Base-by-base conservation (phyloP, 2,329 filamentous ascomycete genomes). In the Aschersonia sp. region DNA sequence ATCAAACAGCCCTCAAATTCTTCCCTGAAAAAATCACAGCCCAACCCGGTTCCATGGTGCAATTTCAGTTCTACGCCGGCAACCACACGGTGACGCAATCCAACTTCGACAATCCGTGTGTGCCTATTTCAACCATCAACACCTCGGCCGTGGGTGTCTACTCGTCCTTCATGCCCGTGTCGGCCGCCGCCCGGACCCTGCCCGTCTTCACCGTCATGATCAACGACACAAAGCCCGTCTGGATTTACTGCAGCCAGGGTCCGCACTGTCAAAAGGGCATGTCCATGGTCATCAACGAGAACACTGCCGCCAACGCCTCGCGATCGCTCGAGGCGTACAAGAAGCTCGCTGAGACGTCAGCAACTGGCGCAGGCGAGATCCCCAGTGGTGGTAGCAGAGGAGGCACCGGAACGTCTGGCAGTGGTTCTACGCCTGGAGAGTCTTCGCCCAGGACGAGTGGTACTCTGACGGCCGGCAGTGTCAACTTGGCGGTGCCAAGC, bases 1-100 rank as follows among this genome's bases (percentile, higher is more conserved):
- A 72, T 55, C 68, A 67, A 44, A 63, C 63, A 8, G 63, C 56
- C 40, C 66, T 84, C 49, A 72, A 67, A 51, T 89, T 79, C 70
- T 77, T 67, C 52, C 85, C 85, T 41, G 71, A 83, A 55, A 79
- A 73, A 57, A 62, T 90, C 60, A 70, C 68, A 52, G 84, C 80
- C 33, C 61, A 66, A n/a, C 65, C 70, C 2, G 85, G 85, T 53
- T 70, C 75, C 55, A 73, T 78, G 67, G 70, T 83, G 10, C 76
- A 81, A 65, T 83, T 83, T 70, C 77, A 82, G 63, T 83, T 83
- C 68, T 68, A 70, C 52, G 69, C 68, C 7, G 73, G 72, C 55
- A 89, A 89, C 70, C 85, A 90, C 73, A 88, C 84, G 46, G 78
- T 88, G 49, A 84, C 81, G 12, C 83, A 88, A 69, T 86, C 85